Base-by-base conservation (phyloP, 139 green algal species). In the Chlamydomonas sp. region DNA sequence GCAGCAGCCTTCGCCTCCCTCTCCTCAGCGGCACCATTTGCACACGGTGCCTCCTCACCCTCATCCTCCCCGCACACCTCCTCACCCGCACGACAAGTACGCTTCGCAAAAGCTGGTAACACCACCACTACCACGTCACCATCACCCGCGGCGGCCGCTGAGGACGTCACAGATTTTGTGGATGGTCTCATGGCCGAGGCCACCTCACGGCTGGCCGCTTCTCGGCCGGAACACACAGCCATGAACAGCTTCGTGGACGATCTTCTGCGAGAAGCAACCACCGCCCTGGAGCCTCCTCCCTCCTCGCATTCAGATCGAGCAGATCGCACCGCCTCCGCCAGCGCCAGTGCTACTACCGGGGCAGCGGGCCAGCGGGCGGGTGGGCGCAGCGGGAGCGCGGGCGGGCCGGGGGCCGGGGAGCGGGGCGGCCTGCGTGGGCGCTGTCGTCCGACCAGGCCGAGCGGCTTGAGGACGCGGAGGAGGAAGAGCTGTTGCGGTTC, bases 401-500 rank as follows among this genome's bases (percentile, higher is more conserved):
- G 59, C 78, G 9, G 60, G 59, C 15, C 0, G 31, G 78, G 58
- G 68, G 5, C 71, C 86, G 86, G 79, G 79, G 79, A 7, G 86
- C 78, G 8, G 86, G 86, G 31, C 31, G n/a, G n/a, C n/a, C n/a
- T n/a, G n/a, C n/a, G n/a, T n/a, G n/a, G 86, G 86, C 86, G n/a
- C 63, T 90, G 49, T 87, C 12, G 16, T n/a, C 57, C 63, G 57
- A 61, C 10, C 57, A 87, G 86, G 79, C 83, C 12, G 72, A 31
- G 63, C 1, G 76, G 58, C 58, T 78, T 49, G 79, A 82, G 61
- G 72, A 68, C 58, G 73, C 62, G 10, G 86, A 90, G 80, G 86
- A 90, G 73, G 86, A 81, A 57, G 86, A 87, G 73, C 73, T 90
- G 79, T 64, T 90, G 16, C 15, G 17, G 57, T 90, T 90, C 16